phyloP scores from a whole-genome alignment of 495 filamentous ascomycete species.

The Neurospora sp. region DNA sequence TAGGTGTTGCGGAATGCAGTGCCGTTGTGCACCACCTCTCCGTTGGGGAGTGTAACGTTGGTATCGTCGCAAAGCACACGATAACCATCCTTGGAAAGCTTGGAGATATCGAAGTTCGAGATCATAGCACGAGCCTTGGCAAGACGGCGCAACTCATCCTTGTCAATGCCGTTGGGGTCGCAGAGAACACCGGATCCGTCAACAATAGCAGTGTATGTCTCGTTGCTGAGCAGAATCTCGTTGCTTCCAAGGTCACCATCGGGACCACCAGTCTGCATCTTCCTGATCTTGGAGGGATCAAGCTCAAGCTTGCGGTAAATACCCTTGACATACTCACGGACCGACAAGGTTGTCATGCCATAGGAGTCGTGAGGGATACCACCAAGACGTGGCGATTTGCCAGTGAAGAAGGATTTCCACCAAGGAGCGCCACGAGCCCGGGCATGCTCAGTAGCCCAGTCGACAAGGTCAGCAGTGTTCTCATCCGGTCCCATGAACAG shows the following conservation, averaged over 20 bases:
- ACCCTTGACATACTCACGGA: constrained; percentile 88
- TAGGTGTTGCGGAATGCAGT: constrained; percentile 95
- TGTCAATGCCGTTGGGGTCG: constrained; percentile 82
- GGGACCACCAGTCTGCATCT: constrained; percentile 95
- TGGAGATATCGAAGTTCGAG: constrained; percentile 71
- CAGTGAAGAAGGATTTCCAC: constrained; percentile 99
- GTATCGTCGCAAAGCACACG: constrained; percentile 87
- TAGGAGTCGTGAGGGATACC: constrained; percentile 94
- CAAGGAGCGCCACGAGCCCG: constrained; percentile 79
- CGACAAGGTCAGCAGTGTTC: constrained; percentile 93
- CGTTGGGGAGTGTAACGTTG: constrained; percentile 73
- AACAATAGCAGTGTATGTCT: constrained; percentile 87
- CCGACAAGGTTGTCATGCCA: constrained; percentile 96
- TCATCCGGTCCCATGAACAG: constrained; percentile 98
- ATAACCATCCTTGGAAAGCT: constrained; percentile 81
- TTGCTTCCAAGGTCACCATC: constrained; percentile 97
- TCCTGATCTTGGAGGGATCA: constrained; percentile 69
- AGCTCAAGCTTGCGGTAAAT: constrained; percentile 94
- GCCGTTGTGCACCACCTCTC: constrained; percentile 82
- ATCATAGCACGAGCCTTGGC: constrained; percentile 88
- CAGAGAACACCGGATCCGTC: constrained; percentile 93
- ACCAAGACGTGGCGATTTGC: constrained; percentile 89
- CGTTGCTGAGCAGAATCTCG: constrained; percentile 90
- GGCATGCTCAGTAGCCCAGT: constrained; percentile 97
- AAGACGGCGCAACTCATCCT: constrained; percentile 69